Evolutionary conservation across 1,284 basidiomycete species (phyloP).

Genomic region (Uromyces viciae-fabae): DNA sequence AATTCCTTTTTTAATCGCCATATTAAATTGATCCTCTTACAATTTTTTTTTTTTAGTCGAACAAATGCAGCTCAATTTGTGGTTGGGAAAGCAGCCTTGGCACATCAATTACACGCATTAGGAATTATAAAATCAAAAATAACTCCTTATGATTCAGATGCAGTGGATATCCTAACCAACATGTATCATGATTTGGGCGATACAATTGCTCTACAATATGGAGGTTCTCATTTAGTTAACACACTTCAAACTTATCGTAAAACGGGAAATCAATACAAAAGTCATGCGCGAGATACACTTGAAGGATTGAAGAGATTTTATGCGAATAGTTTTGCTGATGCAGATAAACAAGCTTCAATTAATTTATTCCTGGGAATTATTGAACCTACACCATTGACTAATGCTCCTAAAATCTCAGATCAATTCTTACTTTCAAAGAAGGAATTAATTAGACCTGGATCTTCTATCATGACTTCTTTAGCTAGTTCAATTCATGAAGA

Average conservation of each 20-base stretch:
- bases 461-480: constrained; percentile 35
- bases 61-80: constrained; percentile 98
- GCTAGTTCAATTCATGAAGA: constrained; percentile 30
- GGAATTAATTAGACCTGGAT: constrained; percentile 23
- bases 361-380: constrained; percentile 86
- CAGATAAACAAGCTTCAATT: constrained; percentile 96
- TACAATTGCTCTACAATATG: constrained; percentile 92
- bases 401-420: constrained; percentile 44
- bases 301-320: constrained; percentile 95
- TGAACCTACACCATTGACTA: constrained; percentile 59
- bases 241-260: constrained; percentile 93
- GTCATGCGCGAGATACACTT: constrained; percentile 93
- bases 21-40: constrained; percentile 20
- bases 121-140: constrained; percentile 80
- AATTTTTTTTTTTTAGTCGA: constrained; percentile 56
- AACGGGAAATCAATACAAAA: constrained; percentile 89
- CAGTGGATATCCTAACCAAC: constrained; percentile 93
- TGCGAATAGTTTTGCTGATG: constrained; percentile 72
- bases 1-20: not conserved
- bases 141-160: constrained; percentile 87
- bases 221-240: constrained; percentile 92
- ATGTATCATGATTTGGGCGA: constrained; percentile 99
- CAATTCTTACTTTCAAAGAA: constrained; percentile 37
- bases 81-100: constrained; percentile 89
- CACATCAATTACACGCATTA: constrained; percentile 91